A percentile compares a stretch with the other conserved stretches of the same genome.
Evolutionary conservation across 768 basidiomycete species (phyloP).

Genomic region (Amanita fuliginea): DNA sequence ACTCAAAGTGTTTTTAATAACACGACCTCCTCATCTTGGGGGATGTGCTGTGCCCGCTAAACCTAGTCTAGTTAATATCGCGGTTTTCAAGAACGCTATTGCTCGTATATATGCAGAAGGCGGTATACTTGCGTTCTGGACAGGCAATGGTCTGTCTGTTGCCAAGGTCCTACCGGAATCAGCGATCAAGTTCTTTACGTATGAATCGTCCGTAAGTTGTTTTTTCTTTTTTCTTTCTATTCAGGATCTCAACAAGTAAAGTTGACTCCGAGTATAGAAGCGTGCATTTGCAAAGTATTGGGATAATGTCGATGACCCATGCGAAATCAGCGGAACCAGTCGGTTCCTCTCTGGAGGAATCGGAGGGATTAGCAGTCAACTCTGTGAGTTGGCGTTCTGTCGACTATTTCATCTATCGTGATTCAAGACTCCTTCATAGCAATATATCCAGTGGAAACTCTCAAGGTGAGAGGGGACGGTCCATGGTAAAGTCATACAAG

Average conservation of each 20-base stretch:
- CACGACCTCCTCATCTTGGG: conserved; percentile 66
- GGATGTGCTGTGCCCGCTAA: conserved; percentile 34
- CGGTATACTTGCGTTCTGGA: conserved; percentile 90
- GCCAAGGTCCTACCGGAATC: conserved; percentile 97
- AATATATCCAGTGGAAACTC: conserved; percentile 93
- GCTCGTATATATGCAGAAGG: conserved; percentile 81
- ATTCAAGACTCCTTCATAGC: conserved; percentile 33
- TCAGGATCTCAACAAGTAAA: not conserved
- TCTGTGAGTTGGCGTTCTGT: conserved; percentile 44
- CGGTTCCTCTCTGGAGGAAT: conserved; percentile 94
- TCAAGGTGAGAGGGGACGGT: conserved; percentile 49
- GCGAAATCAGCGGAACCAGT: conserved; percentile 84
- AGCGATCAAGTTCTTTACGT: conserved; percentile 95
- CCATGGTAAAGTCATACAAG: conserved; percentile 5
- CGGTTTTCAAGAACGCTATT: conserved; percentile 62
- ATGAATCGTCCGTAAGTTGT: conserved; percentile 78
- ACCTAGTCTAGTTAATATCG: conserved; percentile 40
- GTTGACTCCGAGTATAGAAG: conserved; percentile 55
- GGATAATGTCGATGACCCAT: conserved; percentile 82
- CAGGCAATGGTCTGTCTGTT: conserved; percentile 91
- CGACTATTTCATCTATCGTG: conserved; percentile 4
- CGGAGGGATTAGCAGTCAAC: conserved; percentile 89
- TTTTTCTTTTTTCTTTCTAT: conserved; percentile 3
- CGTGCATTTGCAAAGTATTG: conserved; percentile 85
- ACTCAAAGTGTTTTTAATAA: conserved; percentile 93